Conservation (phyloP, 129 eudicot genomes). For the Glebionis coronaria region DNA sequence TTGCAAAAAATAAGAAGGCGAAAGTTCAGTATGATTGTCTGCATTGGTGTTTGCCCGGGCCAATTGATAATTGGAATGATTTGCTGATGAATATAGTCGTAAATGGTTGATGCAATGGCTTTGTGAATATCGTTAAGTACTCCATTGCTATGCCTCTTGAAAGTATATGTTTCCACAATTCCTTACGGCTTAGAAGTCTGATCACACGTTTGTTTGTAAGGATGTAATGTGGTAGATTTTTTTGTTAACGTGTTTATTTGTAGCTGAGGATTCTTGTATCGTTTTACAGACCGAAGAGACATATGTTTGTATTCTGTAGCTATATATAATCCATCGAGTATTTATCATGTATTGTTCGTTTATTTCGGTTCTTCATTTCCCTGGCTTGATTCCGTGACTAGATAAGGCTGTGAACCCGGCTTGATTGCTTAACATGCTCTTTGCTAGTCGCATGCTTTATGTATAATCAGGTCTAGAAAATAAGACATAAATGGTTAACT, state of each 20-base stretch:
- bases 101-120: slow-evolving; percentile 41
- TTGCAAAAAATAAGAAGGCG: slow-evolving; percentile 49
- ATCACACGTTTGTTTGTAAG: neutral
- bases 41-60: slow-evolving; percentile 99
- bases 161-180: slow-evolving; percentile 11
- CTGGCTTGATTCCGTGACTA: too few relatives aligned
- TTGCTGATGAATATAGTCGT: slow-evolving; percentile 69
- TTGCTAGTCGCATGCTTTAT: too few relatives aligned
- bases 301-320: neutral
- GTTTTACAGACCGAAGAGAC: slow-evolving; percentile 16
- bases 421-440: too few relatives aligned
- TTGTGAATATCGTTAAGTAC: slow-evolving; percentile 25
- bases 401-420: too few relatives aligned
- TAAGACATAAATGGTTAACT: too few relatives aligned
- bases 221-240: slow-evolving; percentile 3
- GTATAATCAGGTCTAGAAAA: too few relatives aligned
- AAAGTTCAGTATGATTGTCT: slow-evolving; percentile 69
- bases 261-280: slow-evolving; percentile 9
- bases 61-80: slow-evolving; percentile 96
- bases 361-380: too few relatives aligned
- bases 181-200: neutral
- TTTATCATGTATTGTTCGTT: slow-evolving; percentile 3
- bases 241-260: neutral
- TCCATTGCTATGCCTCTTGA: slow-evolving; percentile 15
- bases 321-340: slow-evolving; percentile 10